Base-by-base conservation (phyloP, 495 filamentous ascomycete species). In the Penicillium lagena region DNA sequence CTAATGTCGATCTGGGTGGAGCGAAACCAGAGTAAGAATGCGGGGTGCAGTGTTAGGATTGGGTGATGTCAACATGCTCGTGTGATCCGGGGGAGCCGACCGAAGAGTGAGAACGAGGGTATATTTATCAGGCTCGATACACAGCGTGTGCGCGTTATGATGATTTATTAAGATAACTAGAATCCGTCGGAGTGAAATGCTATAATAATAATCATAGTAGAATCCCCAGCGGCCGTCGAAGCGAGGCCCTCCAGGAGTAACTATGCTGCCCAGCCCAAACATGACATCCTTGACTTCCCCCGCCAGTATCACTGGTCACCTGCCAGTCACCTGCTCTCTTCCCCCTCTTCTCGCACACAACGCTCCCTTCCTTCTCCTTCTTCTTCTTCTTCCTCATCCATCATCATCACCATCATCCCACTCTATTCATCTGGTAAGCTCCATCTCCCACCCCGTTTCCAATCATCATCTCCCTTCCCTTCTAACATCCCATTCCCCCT, bases 41-140 rank as follows among this genome's bases (percentile, higher is more conserved):
- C 22, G 22, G 22, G 22, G 22, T 22, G 22, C 22, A 22, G 22
- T 4, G 2, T 22, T 22, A 22, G 22, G 22, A 22, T 22, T 22
- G 22, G 22, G 22, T 62, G 58, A 67, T 64, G 63, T 67, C 63
- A 67, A 51, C 43, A 33, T 53, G 44, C 57, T 60, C 55, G 61
- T 56, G 54, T 65, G 52, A 65, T 63, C 50, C 55, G 53, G 47
- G 50, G 34, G 32, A 48, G 48, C 55, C 58, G 56, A 22, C 22
- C 35, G 15, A 33, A 46, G 7, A 14, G 33, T 14, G 17, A 36
- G 12, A 11, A 36, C 6, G 37, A 14, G 33, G 17, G 43, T 45
- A 47, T 22, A 22, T 22, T 22, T 6, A 3, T 22, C 22, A 22
- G 22, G 22, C 2, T 22, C 22, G 22, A 6, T 3, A 22, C 0